Evolutionary conservation across 2,329 filamentous ascomycete genomes (phyloP), one percentile per base, ranked within the genome.

Genomic region (Phaeosphaeria sp.): DNA sequence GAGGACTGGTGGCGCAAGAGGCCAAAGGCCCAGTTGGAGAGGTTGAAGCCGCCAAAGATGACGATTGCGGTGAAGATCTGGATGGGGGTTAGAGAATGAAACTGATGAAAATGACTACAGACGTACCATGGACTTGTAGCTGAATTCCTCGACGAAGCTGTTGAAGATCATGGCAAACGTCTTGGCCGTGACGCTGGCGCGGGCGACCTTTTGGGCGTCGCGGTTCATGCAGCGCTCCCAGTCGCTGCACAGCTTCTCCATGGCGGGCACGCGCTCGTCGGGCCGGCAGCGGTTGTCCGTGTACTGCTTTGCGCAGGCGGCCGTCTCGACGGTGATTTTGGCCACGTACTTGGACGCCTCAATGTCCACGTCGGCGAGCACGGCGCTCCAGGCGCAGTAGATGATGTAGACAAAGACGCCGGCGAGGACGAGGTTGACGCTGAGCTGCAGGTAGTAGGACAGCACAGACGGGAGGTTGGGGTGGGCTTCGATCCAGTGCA

Each of bases 161-260:
- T 98, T 97, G 77, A 98, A 89, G 42, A 99, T 96, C 72, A 92
- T 88, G 0, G 94, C 94, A 72, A 97, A 90, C 23, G 93, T 95
- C 71, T 91, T 90, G 5, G 92, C 93, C 18, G 90, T 92, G 41
- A 97, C 87, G 69, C 89, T 90, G 43, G 94, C 90, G 39, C 89
- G 84, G 65, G 91, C 93, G 55, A 97, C 87, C 55, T 87, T 87
- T 46, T 88, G 84, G 0, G 93, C 89, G 70, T 97, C 91, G 64
- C 89, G 87, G 64, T 89, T 88, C 92, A 97, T 97, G 78, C 95
- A 98, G 30, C 87, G 82, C 63, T 90, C 88, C 94, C 94, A 98
- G 60, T 89, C 86, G 33, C 88, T 85, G 75, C 95, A 99, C 3
- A 90, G 80, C 0, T 79, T 79, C 60, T 90, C 85, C 66, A 98